A percentile compares a stretch with the other conserved stretches of the same genome.
phyloP scores from a whole-genome alignment of 345 rosid species.

The Cardiospermum halicacabum region DNA sequence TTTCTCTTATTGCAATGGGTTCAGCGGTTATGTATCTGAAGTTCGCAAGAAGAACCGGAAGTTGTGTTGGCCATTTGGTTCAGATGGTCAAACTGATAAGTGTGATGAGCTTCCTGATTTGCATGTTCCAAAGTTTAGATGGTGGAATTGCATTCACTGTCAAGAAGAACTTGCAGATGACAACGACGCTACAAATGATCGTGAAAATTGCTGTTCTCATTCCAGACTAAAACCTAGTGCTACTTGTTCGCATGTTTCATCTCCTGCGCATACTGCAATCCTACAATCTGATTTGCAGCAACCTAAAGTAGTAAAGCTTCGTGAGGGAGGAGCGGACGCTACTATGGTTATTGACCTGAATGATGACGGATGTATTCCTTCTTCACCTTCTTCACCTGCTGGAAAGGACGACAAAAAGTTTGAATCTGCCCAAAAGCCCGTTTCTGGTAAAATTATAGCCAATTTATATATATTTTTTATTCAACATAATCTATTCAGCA shows the following conservation, averaged over 20 bases:
- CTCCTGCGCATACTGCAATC: constrained; percentile 16
- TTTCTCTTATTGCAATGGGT: constrained; percentile 17
- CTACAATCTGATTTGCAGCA: constrained; percentile 26
- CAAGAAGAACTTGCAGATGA: constrained; percentile 24
- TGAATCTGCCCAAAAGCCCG: constrained; percentile 10
- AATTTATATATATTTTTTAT: constrained; percentile 14
- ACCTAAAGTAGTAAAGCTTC: constrained; percentile 18
- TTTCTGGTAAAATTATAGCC: constrained; percentile 31
- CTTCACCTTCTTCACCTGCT: constrained; percentile 17
- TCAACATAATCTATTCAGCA: constrained; percentile 1
- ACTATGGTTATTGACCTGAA: constrained; percentile 20
- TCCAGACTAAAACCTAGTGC: constrained; percentile 19
- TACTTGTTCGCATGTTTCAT: constrained; percentile 21
- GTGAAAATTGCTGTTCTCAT: constrained; percentile 14
- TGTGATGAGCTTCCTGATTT: constrained; percentile 46
- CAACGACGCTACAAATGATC: constrained; percentile 16
- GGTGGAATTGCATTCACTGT: constrained; percentile 53
- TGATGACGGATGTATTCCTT: constrained; percentile 20
- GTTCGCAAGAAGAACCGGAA: constrained; percentile 38
- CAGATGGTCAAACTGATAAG: constrained; percentile 24
- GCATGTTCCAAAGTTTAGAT: constrained; percentile 45
- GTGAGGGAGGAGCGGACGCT: constrained; percentile 20
- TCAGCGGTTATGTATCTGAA: constrained; percentile 69
- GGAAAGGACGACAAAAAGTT: constrained; percentile 27
- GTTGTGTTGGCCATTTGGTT: constrained; percentile 59